Evolutionary conservation across 257 asterid species (phyloP).

Genomic region (Solanum microdontum): DNA sequence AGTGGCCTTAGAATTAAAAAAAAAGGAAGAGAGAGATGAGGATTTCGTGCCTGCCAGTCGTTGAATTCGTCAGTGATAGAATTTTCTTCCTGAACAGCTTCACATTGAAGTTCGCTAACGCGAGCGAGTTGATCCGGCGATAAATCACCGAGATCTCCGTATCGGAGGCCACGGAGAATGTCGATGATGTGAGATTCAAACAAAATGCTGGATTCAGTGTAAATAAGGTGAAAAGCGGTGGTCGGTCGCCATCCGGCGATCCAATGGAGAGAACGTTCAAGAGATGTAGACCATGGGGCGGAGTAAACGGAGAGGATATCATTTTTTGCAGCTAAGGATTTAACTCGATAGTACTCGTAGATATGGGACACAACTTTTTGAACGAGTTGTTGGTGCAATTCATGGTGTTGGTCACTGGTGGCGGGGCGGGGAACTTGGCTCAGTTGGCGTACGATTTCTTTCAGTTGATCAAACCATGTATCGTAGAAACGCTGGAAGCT

Average conservation of each 20-base stretch:
- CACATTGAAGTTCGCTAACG: slow-evolving; percentile 74
- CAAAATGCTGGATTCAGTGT: slow-evolving; percentile 65
- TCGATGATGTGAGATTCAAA: slow-evolving; percentile 69
- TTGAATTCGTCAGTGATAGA: slow-evolving; percentile 42
- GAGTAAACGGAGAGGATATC: slow-evolving; percentile 40
- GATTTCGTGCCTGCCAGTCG: slow-evolving; percentile 62
- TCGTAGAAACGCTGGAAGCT: slow-evolving; percentile 37
- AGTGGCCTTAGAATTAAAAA: neutral
- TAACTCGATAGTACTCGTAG: slow-evolving; percentile 41
- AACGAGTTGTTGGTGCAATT: slow-evolving; percentile 25
- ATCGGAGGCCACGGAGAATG: slow-evolving; percentile 47
- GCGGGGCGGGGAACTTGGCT: slow-evolving; percentile 22
- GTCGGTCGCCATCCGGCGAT: slow-evolving; percentile 91
- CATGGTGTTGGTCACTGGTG: slow-evolving; percentile 22
- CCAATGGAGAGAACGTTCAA: slow-evolving; percentile 74
- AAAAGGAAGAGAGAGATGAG: neutral
- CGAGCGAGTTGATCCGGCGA: slow-evolving; percentile 59
- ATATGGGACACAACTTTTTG: slow-evolving; percentile 34
- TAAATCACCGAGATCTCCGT: slow-evolving; percentile 75
- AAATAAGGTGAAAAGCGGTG: slow-evolving; percentile 67
- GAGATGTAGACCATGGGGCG: slow-evolving; percentile 53
- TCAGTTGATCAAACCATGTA: slow-evolving; percentile 50
- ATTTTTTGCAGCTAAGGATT: slow-evolving; percentile 22
- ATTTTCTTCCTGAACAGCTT: slow-evolving; percentile 56
- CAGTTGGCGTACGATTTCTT: slow-evolving; percentile 29